Percentiles rank a stretch among this genome's conserved stretches.
These are phyloP conservation scores for Trichoderma reesei DNA, from an alignment of 495 filamentous ascomycete species.

Conservation along the genomic window DNA sequence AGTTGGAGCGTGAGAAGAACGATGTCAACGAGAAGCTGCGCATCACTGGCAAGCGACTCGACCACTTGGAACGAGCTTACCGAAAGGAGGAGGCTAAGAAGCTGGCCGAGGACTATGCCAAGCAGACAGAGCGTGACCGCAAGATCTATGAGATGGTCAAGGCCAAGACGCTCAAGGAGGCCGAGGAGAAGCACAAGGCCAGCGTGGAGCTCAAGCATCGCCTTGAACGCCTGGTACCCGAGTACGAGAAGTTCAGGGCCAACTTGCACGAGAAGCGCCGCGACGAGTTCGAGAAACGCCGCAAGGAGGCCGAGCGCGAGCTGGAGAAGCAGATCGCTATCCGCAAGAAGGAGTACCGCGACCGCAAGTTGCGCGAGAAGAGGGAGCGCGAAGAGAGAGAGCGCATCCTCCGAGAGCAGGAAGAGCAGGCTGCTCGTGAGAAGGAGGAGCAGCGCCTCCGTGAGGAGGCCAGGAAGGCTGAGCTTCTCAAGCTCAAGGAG, in stretches of 20 bases:
- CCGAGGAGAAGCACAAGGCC: conserved; percentile 77
- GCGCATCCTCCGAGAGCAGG: conserved; percentile 63
- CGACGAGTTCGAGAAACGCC: conserved; percentile 90
- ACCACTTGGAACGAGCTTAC: conserved; percentile 95
- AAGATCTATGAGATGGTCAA: conserved; percentile 71
- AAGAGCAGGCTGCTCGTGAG: conserved; percentile 67
- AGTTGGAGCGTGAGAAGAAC: conserved; percentile 96
- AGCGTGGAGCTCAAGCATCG: conserved; percentile 89
- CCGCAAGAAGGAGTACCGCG: conserved; percentile 72
- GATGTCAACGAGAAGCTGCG: conserved; percentile 80
- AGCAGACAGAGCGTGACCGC: conserved; percentile 70
- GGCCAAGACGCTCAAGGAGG: conserved; percentile 63
- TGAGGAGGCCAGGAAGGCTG: conserved; percentile 55
- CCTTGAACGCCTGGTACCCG: conserved; percentile 65
- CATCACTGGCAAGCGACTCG: conserved; percentile 88
- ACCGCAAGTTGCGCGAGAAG: conserved; percentile 64
- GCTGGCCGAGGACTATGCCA: conserved; percentile 73
- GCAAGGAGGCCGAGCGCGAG: conserved; percentile 79
- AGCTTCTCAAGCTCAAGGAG: conserved; percentile 63
- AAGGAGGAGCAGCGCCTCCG: conserved; percentile 68
- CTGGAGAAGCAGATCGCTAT: conserved; percentile 80
- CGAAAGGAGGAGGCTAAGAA: conserved; percentile 91
- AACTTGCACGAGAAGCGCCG: conserved; percentile 75
- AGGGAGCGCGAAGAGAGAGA: conserved; percentile 75
- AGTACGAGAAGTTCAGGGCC: conserved; percentile 72